Percentiles rank a stretch among this genome's conserved stretches.
phyloP scores from a whole-genome alignment of 805 yeast genomes.

The Huiozyma sinensis region DNA sequence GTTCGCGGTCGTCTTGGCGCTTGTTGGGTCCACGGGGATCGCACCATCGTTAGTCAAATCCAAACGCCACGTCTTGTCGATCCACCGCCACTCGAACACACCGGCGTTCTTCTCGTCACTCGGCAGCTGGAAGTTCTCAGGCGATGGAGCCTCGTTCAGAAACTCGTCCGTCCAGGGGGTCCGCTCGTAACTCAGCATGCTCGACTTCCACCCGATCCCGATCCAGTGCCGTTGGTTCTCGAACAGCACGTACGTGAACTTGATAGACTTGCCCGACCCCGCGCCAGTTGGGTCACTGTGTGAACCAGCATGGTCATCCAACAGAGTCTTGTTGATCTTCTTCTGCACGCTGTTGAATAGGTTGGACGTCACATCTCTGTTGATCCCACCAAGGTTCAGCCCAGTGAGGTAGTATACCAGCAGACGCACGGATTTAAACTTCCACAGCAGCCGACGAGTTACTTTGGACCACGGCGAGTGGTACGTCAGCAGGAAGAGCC shows the following conservation, averaged over 20 bases:
- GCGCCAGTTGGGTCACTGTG: slow-evolving; percentile 13
- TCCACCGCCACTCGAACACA: slow-evolving; percentile 82
- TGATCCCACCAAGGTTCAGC: slow-evolving; percentile 53
- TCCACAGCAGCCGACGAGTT: slow-evolving; percentile 78
- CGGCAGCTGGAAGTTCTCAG: slow-evolving; percentile 77
- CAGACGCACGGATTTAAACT: slow-evolving; percentile 56
- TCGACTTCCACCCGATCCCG: slow-evolving; percentile 97
- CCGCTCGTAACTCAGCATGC: slow-evolving; percentile 81
- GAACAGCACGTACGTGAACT: slow-evolving; percentile 84
- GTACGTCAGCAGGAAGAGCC: slow-evolving; percentile 59
- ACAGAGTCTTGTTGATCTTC: neutral
- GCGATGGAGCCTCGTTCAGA: slow-evolving; percentile 70
- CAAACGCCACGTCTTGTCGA: slow-evolving; percentile 83
- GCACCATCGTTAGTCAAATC: slow-evolving; percentile 88
- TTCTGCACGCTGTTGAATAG: slow-evolving; percentile 24
- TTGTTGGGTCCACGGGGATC: slow-evolving; percentile 53
- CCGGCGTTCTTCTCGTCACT: slow-evolving; percentile 46
- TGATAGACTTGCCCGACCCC: slow-evolving; percentile 38
- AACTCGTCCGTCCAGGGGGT: slow-evolving; percentile 97
- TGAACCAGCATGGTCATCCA: neutral
- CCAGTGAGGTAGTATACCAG: slow-evolving; percentile 79
- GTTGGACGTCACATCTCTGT: slow-evolving; percentile 31
- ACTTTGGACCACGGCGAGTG: slow-evolving; percentile 82
- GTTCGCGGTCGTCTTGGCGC: slow-evolving; percentile 45
- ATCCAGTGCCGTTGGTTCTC: slow-evolving; percentile 96